These are phyloP conservation scores for Epichloe brachyelytri DNA, from an alignment of 2,329 filamentous ascomycete genomes.

Conservation along the genomic window DNA sequence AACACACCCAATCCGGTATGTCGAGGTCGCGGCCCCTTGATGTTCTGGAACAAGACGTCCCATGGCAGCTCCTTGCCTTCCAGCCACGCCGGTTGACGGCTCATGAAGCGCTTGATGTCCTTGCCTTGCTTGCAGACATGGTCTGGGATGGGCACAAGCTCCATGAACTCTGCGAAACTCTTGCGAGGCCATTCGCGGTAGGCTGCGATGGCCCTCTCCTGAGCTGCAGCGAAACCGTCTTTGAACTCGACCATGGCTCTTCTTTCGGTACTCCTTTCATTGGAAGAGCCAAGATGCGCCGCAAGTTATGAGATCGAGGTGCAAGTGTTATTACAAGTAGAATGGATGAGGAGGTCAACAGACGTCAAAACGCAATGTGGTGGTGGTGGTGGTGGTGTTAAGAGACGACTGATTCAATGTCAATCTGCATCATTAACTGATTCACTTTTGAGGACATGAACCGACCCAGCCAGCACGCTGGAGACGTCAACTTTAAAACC, in stretches of 20 bases:
- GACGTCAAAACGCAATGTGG: not conserved
- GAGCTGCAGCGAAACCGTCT: not conserved
- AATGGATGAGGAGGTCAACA: not conserved
- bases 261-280: not conserved
- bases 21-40: constrained; percentile 8
- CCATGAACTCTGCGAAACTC: constrained; percentile 19
- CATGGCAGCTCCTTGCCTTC: constrained; percentile 19
- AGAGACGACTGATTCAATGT: too few relatives aligned
- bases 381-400: too few relatives aligned
- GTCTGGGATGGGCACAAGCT: constrained; percentile 13
- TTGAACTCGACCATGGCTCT: constrained; percentile 2
- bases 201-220: not conserved
- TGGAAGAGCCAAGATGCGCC: not conserved
- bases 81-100: constrained; percentile 20
- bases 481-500: too few relatives aligned
- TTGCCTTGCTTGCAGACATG: not conserved
- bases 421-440: too few relatives aligned
- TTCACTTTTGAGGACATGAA: not conserved
- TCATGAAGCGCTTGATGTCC: constrained; percentile 16
- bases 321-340: not conserved
- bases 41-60: constrained; percentile 9
- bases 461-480: too few relatives aligned
- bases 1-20: constrained; percentile 15
- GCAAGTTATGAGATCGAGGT: not conserved
- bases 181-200: constrained; percentile 9